Evolutionary conservation across 2,329 filamentous ascomycete genomes (phyloP), one percentile per base, ranked within the genome.

Genomic region (Calonectria montana): DNA sequence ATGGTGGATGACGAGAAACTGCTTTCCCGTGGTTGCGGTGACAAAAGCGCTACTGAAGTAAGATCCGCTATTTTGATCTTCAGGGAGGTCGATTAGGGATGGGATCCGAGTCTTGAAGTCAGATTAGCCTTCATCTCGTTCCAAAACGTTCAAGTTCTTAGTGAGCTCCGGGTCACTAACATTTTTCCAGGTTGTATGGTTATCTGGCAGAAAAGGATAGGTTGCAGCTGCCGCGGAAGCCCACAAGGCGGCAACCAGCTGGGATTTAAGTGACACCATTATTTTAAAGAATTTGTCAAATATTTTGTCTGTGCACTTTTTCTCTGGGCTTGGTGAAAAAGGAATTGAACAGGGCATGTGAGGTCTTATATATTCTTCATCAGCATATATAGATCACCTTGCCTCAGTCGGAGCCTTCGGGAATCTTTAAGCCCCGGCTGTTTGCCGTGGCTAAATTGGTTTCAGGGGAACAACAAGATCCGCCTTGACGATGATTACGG

Each of bases 1-100:
- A 27, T 67, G 53, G 43, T 67, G 65, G 13, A 67, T n/a, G n/a
- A 62, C 1, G 15, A 67, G 65, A 23, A 61, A 67, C 65, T 67
- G 65, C 65, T 61, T 29, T 39, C 65, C 65, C 5, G 53, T 67
- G 16, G 53, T 61, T 12, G 65, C 29, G 2, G 65, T 67, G 31
- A 35, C 53, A 16, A 67, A 62, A 12, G 65, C 65, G 23, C 41
- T 67, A 31, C 29, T 67, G 29, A 41, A 67, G 65, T 67, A 67
- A 2, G 65, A 67, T 8, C 65, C 65, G 16, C 53, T 59, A 29
- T 67, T 41, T 59, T 67, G 65, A 21, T 67, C 65, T 7, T 67
- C 15, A 13, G 65, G 62, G 2, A 67, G 41, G 21, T 67, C 29
- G 21, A 67, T 61, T 0, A 47, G 53, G 12, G 65, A 67, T 2